Conservation (phyloP, 2,329 filamentous ascomycete genomes). For the Hortaea werneckii region DNA sequence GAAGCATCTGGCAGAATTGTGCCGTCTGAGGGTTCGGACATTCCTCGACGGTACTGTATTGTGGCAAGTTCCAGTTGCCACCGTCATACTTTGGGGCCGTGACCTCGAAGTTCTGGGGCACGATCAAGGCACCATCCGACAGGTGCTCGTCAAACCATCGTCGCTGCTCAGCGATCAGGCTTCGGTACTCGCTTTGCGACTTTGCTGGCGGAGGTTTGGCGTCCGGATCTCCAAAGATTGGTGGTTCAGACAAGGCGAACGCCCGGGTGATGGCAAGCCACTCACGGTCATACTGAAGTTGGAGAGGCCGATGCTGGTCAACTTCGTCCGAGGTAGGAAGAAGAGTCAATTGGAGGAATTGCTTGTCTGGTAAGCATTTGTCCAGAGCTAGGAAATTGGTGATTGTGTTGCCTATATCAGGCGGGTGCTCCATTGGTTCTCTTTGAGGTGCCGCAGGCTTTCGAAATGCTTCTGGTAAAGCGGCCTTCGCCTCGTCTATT, state of each 20-base stretch:
- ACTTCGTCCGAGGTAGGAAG: conserved; percentile 40
- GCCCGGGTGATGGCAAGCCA: conserved; percentile 89
- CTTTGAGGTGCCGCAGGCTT: conserved; percentile 11
- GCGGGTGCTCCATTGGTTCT: conserved; percentile 54
- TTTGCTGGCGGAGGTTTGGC: conserved; percentile 49
- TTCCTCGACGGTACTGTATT: conserved; percentile 41
- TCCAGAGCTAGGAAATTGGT: conserved; percentile 85
- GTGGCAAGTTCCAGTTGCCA: conserved; percentile 15
- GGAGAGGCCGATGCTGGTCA: conserved; percentile 38
- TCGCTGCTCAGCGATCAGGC: conserved; percentile 58
- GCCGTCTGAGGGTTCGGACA: conserved; percentile 80
- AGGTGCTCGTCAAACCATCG: conserved; percentile 76
- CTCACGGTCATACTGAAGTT: conserved; percentile 76
- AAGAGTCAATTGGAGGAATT: conserved; percentile 72
- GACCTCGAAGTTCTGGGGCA: conserved; percentile 67
- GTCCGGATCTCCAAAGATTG: conserved; percentile 52
- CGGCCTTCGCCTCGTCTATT: conserved; percentile 40
- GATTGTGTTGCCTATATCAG: conserved; percentile 63
- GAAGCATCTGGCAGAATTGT: conserved; percentile 69
- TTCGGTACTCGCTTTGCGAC: conserved; percentile 28
- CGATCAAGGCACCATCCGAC: conserved; percentile 37
- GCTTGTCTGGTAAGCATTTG: conserved; percentile 71
- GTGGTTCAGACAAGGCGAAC: conserved; percentile 51
- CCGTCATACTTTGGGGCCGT: conserved; percentile 64
- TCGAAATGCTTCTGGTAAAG: conserved; percentile 66